phyloP scores from a whole-genome alignment of 306 rosid genomes.

The Trifolium subterraneum region DNA sequence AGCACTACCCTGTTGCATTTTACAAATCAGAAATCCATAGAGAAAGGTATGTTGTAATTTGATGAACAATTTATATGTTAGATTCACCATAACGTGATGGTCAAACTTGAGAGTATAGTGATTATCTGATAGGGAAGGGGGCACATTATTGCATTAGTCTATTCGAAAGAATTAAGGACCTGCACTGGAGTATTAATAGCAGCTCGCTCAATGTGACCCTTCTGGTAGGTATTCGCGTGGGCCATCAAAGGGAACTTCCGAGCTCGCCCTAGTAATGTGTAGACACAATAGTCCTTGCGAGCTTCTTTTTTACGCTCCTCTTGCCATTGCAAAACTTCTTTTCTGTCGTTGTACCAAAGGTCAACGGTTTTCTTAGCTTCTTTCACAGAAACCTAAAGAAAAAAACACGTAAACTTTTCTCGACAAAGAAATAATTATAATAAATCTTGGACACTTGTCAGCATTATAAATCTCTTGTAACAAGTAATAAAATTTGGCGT shows the following conservation, averaged over 20 bases:
- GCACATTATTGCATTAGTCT: slow-evolving; percentile 13
- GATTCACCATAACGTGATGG: neutral
- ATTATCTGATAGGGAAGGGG: slow-evolving; percentile 21
- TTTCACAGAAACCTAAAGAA: slow-evolving; percentile 75
- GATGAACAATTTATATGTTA: neutral
- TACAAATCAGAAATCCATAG: slow-evolving; percentile 36
- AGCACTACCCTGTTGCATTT: slow-evolving; percentile 88
- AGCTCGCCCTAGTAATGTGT: slow-evolving; percentile 84
- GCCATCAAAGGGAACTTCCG: slow-evolving; percentile 78
- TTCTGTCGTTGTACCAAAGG: slow-evolving; percentile 89
- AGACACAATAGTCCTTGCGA: slow-evolving; percentile 50
- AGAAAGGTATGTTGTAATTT: neutral
- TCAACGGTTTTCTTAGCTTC: slow-evolving; percentile 90
- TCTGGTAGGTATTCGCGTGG: slow-evolving; percentile 62
- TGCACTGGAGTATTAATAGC: slow-evolving; percentile 98
- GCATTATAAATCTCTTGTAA: slow-evolving; percentile 7
- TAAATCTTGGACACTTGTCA: slow-evolving; percentile 2
- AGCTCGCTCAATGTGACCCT: slow-evolving; percentile 94
- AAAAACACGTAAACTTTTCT: slow-evolving; percentile 9
- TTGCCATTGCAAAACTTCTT: slow-evolving; percentile 90
- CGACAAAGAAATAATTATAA: slow-evolving; percentile 32
- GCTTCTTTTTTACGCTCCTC: slow-evolving; percentile 79
- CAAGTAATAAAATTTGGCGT: slow-evolving; percentile 26
- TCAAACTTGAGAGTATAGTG: slow-evolving; percentile 16
- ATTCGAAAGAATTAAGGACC: slow-evolving; percentile 53